phyloP scores from a whole-genome alignment of 805 yeast genomes.

The Saccharomycopsis oosterbeekiorum region DNA sequence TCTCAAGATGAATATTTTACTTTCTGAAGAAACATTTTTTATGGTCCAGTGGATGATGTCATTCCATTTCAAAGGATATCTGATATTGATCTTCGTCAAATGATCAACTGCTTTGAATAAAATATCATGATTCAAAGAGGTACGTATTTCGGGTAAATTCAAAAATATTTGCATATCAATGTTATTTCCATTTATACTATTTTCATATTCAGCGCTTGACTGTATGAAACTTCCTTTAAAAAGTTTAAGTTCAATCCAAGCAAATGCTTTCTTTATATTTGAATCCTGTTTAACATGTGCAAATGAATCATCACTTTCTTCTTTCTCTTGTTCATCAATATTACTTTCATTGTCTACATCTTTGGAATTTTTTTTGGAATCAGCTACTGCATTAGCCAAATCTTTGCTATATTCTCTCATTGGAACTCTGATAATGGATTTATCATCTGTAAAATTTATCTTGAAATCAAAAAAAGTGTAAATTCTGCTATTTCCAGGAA shows the following conservation, averaged over 20 bases:
- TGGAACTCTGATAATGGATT: slow-evolving; percentile 60
- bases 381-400: slow-evolving; percentile 9
- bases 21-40: slow-evolving; percentile 38
- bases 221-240: slow-evolving; percentile 42
- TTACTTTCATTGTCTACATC: neutral
- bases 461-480: slow-evolving; percentile 47
- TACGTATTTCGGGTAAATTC: slow-evolving; percentile 49
- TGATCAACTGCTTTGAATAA: slow-evolving; percentile 55
- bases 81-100: slow-evolving; percentile 42
- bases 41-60: slow-evolving; percentile 65
- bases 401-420: slow-evolving; percentile 80
- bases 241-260: slow-evolving; percentile 79
- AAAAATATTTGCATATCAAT: slow-evolving; percentile 40
- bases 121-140: slow-evolving; percentile 86
- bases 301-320: neutral
- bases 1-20: slow-evolving; percentile 57
- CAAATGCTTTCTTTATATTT: slow-evolving; percentile 54
- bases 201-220: slow-evolving; percentile 39
- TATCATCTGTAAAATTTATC: slow-evolving; percentile 53
- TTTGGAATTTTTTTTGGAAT: neutral
- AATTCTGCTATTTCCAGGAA: slow-evolving; percentile 43
- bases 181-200: slow-evolving; percentile 47
- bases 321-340: neutral
- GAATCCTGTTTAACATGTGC: neutral
- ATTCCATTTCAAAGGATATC: slow-evolving; percentile 78